phyloP scores from a whole-genome alignment of 306 rosid species.

The Quercus cerris region DNA sequence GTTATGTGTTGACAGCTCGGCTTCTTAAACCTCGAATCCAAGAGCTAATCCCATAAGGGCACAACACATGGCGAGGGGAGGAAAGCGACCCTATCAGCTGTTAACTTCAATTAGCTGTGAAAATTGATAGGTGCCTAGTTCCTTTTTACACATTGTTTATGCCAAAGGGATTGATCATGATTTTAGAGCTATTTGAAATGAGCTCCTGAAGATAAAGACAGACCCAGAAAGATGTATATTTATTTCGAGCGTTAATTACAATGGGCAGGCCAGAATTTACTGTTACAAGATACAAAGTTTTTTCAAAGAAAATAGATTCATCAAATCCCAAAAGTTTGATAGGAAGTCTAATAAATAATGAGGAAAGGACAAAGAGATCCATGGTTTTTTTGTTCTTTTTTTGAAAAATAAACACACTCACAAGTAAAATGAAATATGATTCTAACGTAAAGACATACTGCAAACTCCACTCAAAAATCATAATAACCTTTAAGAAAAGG shows the following conservation, averaged over 20 bases:
- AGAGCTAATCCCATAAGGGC: too few species aligned
- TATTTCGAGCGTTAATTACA: not conserved
- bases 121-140: not conserved
- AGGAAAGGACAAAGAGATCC: not conserved
- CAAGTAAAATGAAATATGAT: too few species aligned
- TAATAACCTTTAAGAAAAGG: too few species aligned
- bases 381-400: too few species aligned
- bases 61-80: too few species aligned
- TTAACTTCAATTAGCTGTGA: conserved; percentile 23
- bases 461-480: too few species aligned
- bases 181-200: conserved; percentile 16
- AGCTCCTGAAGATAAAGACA: not conserved
- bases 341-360: not conserved
- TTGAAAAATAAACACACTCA: too few species aligned
- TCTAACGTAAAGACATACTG: fast-evolving
- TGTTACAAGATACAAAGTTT: not conserved
- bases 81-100: not conserved
- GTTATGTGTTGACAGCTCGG: too few species aligned
- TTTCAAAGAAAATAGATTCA: not conserved
- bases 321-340: not conserved
- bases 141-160: conserved; percentile 25
- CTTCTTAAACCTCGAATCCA: too few species aligned
- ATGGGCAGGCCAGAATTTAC: not conserved
- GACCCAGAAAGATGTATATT: not conserved
- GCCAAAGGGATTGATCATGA: conserved; percentile 9